phyloP scores from a whole-genome alignment of 306 rosid species.

The Crotalaria pallida region DNA sequence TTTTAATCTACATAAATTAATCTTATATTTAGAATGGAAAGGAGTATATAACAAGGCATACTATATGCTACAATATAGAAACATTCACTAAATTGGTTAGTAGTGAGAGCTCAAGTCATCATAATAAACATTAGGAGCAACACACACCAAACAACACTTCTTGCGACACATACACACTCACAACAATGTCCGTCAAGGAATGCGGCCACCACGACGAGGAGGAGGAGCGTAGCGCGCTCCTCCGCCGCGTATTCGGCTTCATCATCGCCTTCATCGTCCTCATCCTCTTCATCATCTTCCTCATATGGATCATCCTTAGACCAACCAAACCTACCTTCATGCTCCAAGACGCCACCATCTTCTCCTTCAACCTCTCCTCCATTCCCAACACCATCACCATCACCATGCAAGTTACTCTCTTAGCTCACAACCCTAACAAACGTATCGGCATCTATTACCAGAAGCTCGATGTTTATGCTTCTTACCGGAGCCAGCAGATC shows the following conservation, averaged over 20 bases:
- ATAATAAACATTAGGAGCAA: too few species aligned
- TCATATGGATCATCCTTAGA: slow-evolving; percentile 48
- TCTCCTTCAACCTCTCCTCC: slow-evolving; percentile 44
- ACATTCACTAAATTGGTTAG: too few species aligned
- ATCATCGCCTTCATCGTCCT: slow-evolving; percentile 10
- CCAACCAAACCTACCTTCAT: slow-evolving; percentile 58
- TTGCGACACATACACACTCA: background rate
- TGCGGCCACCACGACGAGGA: slow-evolving; percentile 39
- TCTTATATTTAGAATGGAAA: too few species aligned
- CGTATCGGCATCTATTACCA: slow-evolving; percentile 57
- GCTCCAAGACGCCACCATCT: slow-evolving; percentile 70
- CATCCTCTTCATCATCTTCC: slow-evolving; percentile 33
- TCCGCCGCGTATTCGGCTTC: slow-evolving; percentile 21
- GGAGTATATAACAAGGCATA: too few species aligned
- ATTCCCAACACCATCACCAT: slow-evolving; percentile 37
- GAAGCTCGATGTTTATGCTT: slow-evolving; percentile 30
- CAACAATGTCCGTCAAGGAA: slow-evolving; percentile 42
- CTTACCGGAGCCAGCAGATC: slow-evolving; percentile 65
- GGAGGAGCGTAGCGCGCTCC: background rate
- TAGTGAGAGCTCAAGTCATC: too few species aligned
- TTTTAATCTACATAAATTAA: too few species aligned
- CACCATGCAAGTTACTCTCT: slow-evolving; percentile 50
- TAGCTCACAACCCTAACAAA: slow-evolving; percentile 53
- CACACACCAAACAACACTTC: background rate
- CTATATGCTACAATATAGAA: too few species aligned